Evolutionary conservation across 148 eudicot species (phyloP), one percentile per base, ranked within the genome.

Genomic region (Oxyria digyna): DNA sequence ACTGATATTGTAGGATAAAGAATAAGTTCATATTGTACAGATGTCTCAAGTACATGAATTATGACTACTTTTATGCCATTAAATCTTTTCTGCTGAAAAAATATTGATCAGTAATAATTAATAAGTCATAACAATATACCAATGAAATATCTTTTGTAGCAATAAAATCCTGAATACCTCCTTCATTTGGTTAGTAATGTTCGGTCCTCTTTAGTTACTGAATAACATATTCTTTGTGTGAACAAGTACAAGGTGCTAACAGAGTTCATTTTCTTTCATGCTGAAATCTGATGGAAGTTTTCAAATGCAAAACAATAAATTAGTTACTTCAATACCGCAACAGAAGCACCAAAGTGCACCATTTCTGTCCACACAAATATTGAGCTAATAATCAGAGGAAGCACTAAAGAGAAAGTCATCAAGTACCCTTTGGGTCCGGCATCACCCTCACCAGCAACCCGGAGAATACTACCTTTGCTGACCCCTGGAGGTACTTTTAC

Each of bases 401-500:
- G 18, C 29, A 29, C 38, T 29, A 14, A 18, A 59, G 37, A 71
- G 31, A 71, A n/a, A 68, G 69, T 35, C 27, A 55, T 72, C 48
- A 38, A 62, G 72, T 90, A 94, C 99, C 99, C 97, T 76, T 85
- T 94, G 66, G 92, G 93, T 67, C 91, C 99, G 49, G 99, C 99
- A 82, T 94, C 99, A 76, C 99, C 99, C 77, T 94, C 99, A 77
- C 99, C 93, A 74, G 87, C 77, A 64, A 94, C 99, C 75, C 97
- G 88, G 42, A 90, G 96, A 73, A 94, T 85, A 72, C 99, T 94
- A 37, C 99, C 98, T 71, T 84, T 88, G 84, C 85, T 81, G 59
- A 94, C 99, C 74, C 99, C 99, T 29, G 99, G 93, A 67, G 99
- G 99, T 78, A 94, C 84, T 91, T 90, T 90, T 72, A 94, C 89